Evolutionary conservation across 169 alveolate genomes (phyloP).

Genomic region (Plasmodium vivax): DNA sequence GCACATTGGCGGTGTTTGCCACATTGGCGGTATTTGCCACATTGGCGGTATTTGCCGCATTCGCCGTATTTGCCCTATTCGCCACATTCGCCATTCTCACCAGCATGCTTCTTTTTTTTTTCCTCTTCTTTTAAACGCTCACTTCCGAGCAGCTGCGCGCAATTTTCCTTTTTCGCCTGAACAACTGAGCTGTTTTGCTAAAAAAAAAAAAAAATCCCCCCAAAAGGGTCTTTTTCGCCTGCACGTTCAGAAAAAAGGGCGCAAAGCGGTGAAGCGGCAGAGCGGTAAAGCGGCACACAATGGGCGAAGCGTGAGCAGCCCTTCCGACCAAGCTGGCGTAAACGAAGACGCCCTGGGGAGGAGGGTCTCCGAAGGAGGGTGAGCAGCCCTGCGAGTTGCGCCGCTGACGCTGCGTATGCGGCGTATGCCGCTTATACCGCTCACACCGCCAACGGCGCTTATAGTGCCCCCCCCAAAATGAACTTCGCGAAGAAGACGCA

Average conservation of each 20-base stretch:
- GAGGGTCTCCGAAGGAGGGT: not conserved
- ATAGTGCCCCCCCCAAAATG: conserved; percentile 30
- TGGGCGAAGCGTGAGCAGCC: not conserved
- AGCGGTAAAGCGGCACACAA: not conserved
- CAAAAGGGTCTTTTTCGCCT: not conserved
- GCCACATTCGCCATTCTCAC: too few species aligned
- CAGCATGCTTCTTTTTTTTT: not conserved
- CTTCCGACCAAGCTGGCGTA: not conserved
- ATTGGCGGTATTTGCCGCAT: not conserved
- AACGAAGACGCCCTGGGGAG: not conserved
- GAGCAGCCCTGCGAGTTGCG: not conserved
- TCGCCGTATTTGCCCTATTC: too few species aligned
- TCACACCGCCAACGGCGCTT: too few species aligned
- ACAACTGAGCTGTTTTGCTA: not conserved
- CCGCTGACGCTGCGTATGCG: not conserved
- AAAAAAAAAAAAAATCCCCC: not conserved
- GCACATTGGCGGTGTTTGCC: not conserved
- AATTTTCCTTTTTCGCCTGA: not conserved
- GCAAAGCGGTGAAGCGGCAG: not conserved
- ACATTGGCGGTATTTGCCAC: not conserved
- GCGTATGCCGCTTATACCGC: too few species aligned
- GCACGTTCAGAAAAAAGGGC: not conserved
- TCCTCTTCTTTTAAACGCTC: not conserved
- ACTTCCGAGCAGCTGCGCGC: not conserved
- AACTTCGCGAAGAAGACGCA: conserved; percentile 53